A percentile compares a stretch with the other conserved stretches of the same genome.
phyloP scores from a whole-genome alignment of 108 stramenopile genomes.

The Schizochytrium sp. region DNA sequence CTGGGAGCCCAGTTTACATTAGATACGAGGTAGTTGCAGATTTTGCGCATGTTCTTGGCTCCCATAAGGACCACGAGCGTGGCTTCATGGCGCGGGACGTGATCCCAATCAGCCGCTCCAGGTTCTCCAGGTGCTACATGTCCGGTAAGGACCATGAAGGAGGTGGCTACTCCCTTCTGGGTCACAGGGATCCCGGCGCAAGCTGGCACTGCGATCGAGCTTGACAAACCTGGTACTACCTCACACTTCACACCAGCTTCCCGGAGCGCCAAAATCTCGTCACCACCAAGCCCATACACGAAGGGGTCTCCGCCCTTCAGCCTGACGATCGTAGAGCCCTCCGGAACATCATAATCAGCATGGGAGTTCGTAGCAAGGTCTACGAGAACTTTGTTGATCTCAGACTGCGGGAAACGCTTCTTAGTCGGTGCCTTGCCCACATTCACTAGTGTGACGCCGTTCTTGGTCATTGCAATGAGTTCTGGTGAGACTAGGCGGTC shows the following conservation, averaged over 20 bases:
- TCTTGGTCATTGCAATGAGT: not conserved
- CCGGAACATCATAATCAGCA: not conserved
- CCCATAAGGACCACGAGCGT: constrained; percentile 56
- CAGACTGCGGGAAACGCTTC: constrained; percentile 46
- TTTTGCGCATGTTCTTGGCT: constrained; percentile 26
- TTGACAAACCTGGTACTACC: constrained; percentile 21
- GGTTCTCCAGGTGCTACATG: constrained; percentile 41
- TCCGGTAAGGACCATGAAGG: constrained; percentile 34
- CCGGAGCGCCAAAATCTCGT: constrained; percentile 28
- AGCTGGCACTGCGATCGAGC: constrained; percentile 25
- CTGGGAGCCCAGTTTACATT: not conserved
- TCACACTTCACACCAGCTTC: constrained; percentile 34
- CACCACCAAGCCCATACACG: constrained; percentile 51
- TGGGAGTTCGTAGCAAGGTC: constrained; percentile 1
- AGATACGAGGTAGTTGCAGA: not conserved
- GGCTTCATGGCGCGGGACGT: constrained; percentile 20
- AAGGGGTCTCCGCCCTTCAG: constrained; percentile 53
- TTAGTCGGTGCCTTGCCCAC: constrained; percentile 17
- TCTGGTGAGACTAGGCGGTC: constrained; percentile 39
- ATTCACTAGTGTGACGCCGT: not conserved
- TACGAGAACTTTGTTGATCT: constrained; percentile 32
- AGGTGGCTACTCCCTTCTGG: constrained; percentile 33
- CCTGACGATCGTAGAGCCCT: not conserved
- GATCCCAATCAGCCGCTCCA: constrained; percentile 52
- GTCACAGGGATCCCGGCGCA: constrained; percentile 47